Conservation (phyloP, 768 basidiomycete genomes). For the Suillus subalutaceus region DNA sequence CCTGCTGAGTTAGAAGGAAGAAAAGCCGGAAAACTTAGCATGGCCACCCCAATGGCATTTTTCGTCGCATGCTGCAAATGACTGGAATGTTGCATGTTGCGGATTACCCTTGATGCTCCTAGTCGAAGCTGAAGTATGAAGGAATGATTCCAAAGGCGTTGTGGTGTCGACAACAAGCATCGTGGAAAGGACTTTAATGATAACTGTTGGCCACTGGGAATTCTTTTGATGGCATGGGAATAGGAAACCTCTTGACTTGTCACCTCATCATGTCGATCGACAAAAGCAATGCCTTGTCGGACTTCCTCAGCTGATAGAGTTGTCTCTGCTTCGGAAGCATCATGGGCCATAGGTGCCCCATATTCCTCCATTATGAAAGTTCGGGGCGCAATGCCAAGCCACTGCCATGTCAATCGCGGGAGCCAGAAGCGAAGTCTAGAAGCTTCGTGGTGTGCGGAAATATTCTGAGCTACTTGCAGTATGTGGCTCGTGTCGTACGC, state of each 20-base stretch:
- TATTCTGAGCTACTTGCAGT: conserved; percentile 35
- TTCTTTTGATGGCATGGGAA: not conserved
- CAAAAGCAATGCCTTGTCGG: conserved; percentile 32
- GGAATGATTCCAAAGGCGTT: conserved; percentile 29
- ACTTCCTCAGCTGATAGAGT: conserved; percentile 35
- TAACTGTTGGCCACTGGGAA: not conserved
- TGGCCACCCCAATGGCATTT: conserved; percentile 45
- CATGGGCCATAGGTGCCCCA: conserved; percentile 12
- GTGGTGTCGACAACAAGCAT: conserved; percentile 11
- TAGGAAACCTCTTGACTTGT: not conserved
- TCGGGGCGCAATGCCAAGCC: conserved; percentile 44
- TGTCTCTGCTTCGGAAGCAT: conserved; percentile 19
- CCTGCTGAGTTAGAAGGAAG: conserved; percentile 38
- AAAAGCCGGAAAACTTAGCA: conserved; percentile 47
- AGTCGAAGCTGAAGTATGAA: conserved; percentile 34
- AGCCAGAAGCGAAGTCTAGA: conserved; percentile 41
- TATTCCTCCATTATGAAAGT: conserved; percentile 33
- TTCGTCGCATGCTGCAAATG: conserved; percentile 50
- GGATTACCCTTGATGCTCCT: conserved; percentile 33
- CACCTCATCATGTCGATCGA: not conserved
- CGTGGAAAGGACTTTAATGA: conserved; percentile 7
- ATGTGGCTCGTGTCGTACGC: conserved; percentile 42
- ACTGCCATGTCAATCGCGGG: conserved; percentile 42
- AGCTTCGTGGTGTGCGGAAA: conserved; percentile 33
- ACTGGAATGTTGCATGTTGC: conserved; percentile 39